Evolutionary conservation across 2,329 filamentous ascomycete genomes (phyloP), one percentile per base, ranked within the genome.

Genomic region (Pyrenochaeta sp.): DNA sequence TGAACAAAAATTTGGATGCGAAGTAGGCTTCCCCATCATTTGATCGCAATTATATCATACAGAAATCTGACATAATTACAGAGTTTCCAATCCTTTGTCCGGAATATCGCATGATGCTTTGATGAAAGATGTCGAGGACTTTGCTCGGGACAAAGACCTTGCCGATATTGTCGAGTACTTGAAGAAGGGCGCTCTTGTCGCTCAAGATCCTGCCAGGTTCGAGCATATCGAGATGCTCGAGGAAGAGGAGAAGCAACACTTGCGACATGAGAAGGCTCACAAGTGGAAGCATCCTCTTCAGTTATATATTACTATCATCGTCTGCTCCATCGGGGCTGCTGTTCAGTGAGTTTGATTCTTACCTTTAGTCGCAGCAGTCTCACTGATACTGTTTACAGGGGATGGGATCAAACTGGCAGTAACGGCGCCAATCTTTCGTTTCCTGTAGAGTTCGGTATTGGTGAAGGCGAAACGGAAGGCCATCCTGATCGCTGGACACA

Each of bases 301-400:
- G 17, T 78, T 90, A 2, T 87, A 86, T 72, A 77, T 87, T 53
- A 89, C 87, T 39, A 87, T 90, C 58, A 77, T 85, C 11, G 83
- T 85, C 18, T 88, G 86, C 72, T 89, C 87, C 18, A 85, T 90
- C 49, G 87, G 85, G 43, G 87, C 87, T 7, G 86, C 86, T 14
- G 85, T 89, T 17, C 71, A 77, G 18, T 46, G 51, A 27, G 23
- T 27, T 4, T 27, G 9, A 9, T 5, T 27, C 23, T 5, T 27
- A 27, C 4, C 4, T 4, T 27, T 27, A 4, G 23, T 4, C 23
- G 23, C 9, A 27, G 4, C 23, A 27, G 23, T 27, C 4, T 27
- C 9, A 27, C 23, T 27, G 9, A 27, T 27, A 27, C 23, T 9
- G 23, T 27, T 4, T 27, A 5, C 17, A 48, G 41, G 51, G 85